These are phyloP conservation scores for Populus hybrid DNA, from an alignment of 441 rosid species.

Conservation along the genomic window DNA sequence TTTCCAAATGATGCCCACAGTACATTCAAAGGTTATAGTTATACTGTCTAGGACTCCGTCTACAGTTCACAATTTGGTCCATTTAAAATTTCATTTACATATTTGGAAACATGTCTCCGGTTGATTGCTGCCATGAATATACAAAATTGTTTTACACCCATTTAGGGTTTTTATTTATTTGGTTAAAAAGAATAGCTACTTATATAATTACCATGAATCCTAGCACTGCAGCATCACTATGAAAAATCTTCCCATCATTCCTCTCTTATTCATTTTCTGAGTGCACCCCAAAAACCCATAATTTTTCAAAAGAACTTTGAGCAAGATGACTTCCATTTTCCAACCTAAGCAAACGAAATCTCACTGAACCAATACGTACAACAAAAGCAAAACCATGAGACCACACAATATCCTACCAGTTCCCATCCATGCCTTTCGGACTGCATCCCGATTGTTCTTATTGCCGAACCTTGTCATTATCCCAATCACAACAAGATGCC, in stretches of 20 bases:
- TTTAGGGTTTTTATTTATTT: neutral
- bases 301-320: neutral
- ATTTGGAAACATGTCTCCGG: neutral
- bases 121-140: neutral
- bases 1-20: neutral
- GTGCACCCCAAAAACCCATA: neutral
- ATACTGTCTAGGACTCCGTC: neutral
- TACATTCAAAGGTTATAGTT: neutral
- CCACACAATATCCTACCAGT: slow-evolving; percentile 45
- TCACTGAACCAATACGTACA: neutral
- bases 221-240: neutral
- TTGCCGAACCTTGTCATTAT: slow-evolving; percentile 68
- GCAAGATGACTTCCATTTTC: neutral
- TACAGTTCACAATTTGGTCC: neutral
- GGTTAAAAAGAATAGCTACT: neutral
- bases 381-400: slow-evolving; percentile 1
- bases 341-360: neutral
- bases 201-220: neutral
- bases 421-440: slow-evolving; percentile 98
- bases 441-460: slow-evolving; percentile 77
- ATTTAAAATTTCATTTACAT: neutral
- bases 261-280: neutral
- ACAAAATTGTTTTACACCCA: too few species aligned
- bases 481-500: slow-evolving; percentile 68
- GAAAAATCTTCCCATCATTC: neutral